Evolutionary conservation across 768 basidiomycete genomes (phyloP), one percentile per base, ranked within the genome.

Genomic region (Mycena crocata): DNA sequence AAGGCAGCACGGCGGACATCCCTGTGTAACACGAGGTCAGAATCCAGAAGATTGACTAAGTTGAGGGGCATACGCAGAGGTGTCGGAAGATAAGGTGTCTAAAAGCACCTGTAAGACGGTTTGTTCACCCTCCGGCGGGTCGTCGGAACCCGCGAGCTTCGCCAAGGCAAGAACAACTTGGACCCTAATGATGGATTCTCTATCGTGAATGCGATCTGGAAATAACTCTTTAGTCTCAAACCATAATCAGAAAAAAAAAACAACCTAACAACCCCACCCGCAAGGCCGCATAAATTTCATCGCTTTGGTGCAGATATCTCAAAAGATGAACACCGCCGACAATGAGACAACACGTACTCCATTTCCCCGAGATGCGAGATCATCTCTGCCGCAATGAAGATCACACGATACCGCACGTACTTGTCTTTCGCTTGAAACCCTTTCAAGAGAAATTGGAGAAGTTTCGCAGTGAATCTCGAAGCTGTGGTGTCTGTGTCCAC

Each of bases 391-490:
- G 94, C 85, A n/a, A 89, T 79, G 57, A 93, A 90, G 2, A 93
- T 82, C 34, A 89, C 90, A 23, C 96, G 89, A 74, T 90, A 97
- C 7, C 96, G 87, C 40, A 94, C 90, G 45, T 83, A 84, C 79
- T 96, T 98, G 80, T 97, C 94, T 76, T 95, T 97, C 5, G 95
- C 90, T 21, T 82, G 71, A 77, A 95, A 94, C 4, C 95, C 96
- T 63, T 85, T 85, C 64, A 95, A 80, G 31, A 97, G 84, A 73
- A 89, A 89, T 26, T 81, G 82, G 37, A 95, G 82, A 14, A 95
- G 80, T 57, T 82, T 82, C 10, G 84, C 82, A 1, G 90, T 85
- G 72, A 96, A 92, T 44, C 94, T 87, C 3, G 90, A 84, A 0
- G 89, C 85, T 1, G 88, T 82, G 0, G 90, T 89, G 5, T 84